Conservation (phyloP, 148 eudicot species). For the Talinum fruticosum region DNA sequence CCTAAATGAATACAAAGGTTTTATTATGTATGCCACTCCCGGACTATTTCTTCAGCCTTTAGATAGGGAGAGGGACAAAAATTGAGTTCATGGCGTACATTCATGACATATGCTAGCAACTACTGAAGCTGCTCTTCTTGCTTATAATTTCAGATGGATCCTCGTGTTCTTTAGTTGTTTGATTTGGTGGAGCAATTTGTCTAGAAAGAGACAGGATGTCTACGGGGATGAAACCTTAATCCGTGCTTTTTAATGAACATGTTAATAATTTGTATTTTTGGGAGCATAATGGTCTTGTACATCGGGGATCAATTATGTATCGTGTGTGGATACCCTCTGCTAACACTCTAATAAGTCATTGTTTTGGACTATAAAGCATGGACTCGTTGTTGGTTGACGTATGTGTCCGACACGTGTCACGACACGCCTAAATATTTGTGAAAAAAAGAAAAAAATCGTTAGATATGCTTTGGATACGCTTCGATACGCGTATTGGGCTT, state of each 20-base stretch:
- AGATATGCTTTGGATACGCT: background rate
- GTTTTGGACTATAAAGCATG: too few relatives aligned
- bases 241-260: background rate
- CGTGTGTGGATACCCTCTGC: background rate
- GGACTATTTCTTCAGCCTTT: background rate
- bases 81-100: background rate
- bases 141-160: background rate
- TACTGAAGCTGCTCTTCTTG: conserved; percentile 6
- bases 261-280: background rate
- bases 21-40: background rate
- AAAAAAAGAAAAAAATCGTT: too few relatives aligned
- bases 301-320: background rate
- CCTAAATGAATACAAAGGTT: background rate
- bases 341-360: background rate
- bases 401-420: too few relatives aligned
- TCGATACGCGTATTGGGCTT: too few relatives aligned
- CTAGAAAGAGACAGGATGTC: background rate
- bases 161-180: background rate
- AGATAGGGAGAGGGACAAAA: background rate
- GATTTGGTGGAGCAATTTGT: too few relatives aligned
- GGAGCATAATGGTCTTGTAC: background rate
- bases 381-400: too few relatives aligned
- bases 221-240: background rate
- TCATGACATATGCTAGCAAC: background rate
- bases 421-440: too few relatives aligned